A percentile compares a stretch with the other conserved stretches of the same genome.
phyloP scores from a whole-genome alignment of 805 yeast species.

The Yarrowia sp. region DNA sequence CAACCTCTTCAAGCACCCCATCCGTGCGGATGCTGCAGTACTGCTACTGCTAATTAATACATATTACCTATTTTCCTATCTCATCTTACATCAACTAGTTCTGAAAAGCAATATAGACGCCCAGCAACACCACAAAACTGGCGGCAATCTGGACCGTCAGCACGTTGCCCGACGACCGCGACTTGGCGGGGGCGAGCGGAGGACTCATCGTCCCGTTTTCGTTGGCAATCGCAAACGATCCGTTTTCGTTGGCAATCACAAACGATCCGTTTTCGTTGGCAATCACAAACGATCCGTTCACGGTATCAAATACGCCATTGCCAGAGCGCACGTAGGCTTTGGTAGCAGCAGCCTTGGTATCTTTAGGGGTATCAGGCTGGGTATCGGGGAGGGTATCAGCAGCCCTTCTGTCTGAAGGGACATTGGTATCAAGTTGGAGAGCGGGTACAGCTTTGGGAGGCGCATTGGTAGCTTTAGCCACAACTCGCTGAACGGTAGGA shows the following conservation, averaged over 20 bases:
- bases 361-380: constrained; percentile 7
- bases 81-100: constrained; percentile 13
- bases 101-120: constrained; percentile 32
- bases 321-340: background rate
- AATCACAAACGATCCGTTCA: constrained; percentile 7
- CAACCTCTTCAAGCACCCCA: no score
- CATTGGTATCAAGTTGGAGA: constrained; percentile 1
- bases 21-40: no score
- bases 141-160: constrained; percentile 35
- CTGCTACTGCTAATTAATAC: no score
- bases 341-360: background rate
- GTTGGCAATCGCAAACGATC: constrained; percentile 5
- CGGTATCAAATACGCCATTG: no score
- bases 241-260: constrained; percentile 6
- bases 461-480: no score
- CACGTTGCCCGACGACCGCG: constrained; percentile 10
- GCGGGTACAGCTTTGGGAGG: background rate
- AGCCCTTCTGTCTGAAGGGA: no score
- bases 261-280: constrained; percentile 13
- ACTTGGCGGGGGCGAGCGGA: background rate
- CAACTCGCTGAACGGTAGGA: background rate
- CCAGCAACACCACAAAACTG: constrained; percentile 32
- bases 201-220: constrained; percentile 21
- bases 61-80: background rate
- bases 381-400: background rate